Evolutionary conservation across 768 basidiomycete genomes (phyloP), one percentile per base, ranked within the genome.

Genomic region (Russula abietina): DNA sequence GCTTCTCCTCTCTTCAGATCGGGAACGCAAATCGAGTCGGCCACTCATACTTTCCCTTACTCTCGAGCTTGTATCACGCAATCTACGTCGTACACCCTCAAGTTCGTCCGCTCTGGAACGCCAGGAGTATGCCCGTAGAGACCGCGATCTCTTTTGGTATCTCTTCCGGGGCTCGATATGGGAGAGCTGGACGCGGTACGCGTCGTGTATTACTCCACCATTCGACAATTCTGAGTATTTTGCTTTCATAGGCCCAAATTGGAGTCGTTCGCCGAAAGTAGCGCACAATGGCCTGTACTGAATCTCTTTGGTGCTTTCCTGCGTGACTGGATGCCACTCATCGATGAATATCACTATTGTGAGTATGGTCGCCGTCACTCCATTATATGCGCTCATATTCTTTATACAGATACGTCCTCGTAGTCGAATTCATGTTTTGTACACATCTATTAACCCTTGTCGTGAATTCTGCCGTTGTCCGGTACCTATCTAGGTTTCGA

Each of bases 331-430:
- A 84, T 93, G 66, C 92, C 91, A 22, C 75, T 93, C 71, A 89
- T 93, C 64, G 85, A 93, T 71, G 89, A 90, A 70, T 93, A 93
- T 75, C 87, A 93, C 77, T 93, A 93, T 79, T 93, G 91, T 91
- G 70, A 64, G 91, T 79, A 41, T 28, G n/a, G 41, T 39, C 38
- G 11, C 48, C 24, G 12, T 32, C 32, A 41, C 22, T 2, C 12
- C 19, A 10, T 26, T 11, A 17, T 33, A 17, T 33, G 28, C 22
- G 46, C 38, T 38, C 54, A 48, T 53, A 30, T 24, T 45, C 39
- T 33, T n/a, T 62, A 24, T 45, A 50, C 62, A 65, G 62, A 67
- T 38, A 57, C 53, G 33, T 60, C 67, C 59, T 58, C 68, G 54
- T 68, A 62, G 46, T 32, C 22, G 17, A 38, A 14, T 36, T 30